Base-by-base conservation (phyloP, 768 basidiomycete species). In the Mycena vulgaris region DNA sequence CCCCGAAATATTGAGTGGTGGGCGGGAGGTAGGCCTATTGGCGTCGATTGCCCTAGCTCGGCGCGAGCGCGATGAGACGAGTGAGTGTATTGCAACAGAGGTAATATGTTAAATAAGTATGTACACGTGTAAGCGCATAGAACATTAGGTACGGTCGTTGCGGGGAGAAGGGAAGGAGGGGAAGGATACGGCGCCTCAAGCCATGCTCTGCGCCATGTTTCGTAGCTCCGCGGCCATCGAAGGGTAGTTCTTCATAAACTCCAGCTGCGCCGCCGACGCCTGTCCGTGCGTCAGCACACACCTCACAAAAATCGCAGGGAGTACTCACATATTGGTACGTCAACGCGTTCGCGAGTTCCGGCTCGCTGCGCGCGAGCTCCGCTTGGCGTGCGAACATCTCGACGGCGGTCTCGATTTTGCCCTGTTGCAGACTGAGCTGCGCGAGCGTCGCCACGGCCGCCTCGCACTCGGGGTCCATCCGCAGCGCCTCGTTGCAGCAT, bases 371-470 rank as follows among this genome's bases (percentile, higher is more conserved):
- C 27, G 96, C 95, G 69, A 98, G 86, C 78, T 95, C 89, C 0
- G 91, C 90, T 79, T 95, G 94, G 78, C 89, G 88, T 78, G 90
- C 88, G 75, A 99, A 98, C 90, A 95, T 91, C 76, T 90, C 87
- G 67, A 96, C 89, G 2, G 97, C 98, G 68, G 91, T 87, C 45
- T 93, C 90, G 68, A 98, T 91, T 83, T 94, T 93, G 77, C 92
- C 91, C 81, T 97, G 95, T 81, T 99, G 97, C 71, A 99, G 80
- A 68, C 89, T 90, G 25, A 99, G 87, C 80, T 99, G 98, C 5
- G 97, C 97, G 31, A 99, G 89, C 1, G 97, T 98, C 21, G 96
- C 95, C 6, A 99, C 92, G 0, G 97, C 98, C 14, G 97, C 95
- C 78, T 99, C 98, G 81, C 97, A 99, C 73, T 96, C 96, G 14